Percentiles rank a stretch among this genome's conserved stretches.
Conservation (phyloP, 208 protist species). For the Leishmania major region DNA sequence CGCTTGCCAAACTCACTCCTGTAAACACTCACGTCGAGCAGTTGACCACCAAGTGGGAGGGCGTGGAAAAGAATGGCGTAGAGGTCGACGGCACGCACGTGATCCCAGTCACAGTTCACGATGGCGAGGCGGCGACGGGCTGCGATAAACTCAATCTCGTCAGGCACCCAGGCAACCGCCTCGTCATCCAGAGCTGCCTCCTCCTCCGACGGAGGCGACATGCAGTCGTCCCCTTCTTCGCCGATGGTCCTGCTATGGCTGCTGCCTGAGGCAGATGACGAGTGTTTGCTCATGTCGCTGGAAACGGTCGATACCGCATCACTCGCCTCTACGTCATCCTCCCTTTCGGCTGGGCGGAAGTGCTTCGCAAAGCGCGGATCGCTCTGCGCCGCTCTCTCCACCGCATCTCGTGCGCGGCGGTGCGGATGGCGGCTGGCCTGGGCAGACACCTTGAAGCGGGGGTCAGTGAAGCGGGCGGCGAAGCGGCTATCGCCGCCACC, state of each 20-base stretch:
- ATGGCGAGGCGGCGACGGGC: constrained; percentile 91
- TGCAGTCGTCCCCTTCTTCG: constrained; percentile 31
- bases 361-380: constrained; percentile 84
- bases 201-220: constrained; percentile 27
- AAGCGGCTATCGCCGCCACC: constrained; percentile 72
- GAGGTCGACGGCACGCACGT: constrained; percentile 94
- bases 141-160: constrained; percentile 80
- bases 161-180: constrained; percentile 67
- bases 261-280: not conserved
- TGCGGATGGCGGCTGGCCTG: constrained; percentile 13
- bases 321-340: constrained; percentile 41
- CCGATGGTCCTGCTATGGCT: not conserved
- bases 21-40: constrained; percentile 93
- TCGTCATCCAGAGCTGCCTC: constrained; percentile 59
- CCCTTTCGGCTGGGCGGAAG: constrained; percentile 23
- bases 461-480: constrained; percentile 84
- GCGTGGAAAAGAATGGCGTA: constrained; percentile 96
- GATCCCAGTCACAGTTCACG: constrained; percentile 97
- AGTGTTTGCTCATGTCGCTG: not conserved
- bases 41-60: constrained; percentile 91
- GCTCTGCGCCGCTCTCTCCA: constrained; percentile 33
- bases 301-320: constrained; percentile 17
- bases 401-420: constrained; percentile 12
- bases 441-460: constrained; percentile 76
- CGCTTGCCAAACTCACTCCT: constrained; percentile 95